These are phyloP conservation scores for Acarospora socialis DNA, from an alignment of 2,329 filamentous ascomycete genomes.

Conservation along the genomic window DNA sequence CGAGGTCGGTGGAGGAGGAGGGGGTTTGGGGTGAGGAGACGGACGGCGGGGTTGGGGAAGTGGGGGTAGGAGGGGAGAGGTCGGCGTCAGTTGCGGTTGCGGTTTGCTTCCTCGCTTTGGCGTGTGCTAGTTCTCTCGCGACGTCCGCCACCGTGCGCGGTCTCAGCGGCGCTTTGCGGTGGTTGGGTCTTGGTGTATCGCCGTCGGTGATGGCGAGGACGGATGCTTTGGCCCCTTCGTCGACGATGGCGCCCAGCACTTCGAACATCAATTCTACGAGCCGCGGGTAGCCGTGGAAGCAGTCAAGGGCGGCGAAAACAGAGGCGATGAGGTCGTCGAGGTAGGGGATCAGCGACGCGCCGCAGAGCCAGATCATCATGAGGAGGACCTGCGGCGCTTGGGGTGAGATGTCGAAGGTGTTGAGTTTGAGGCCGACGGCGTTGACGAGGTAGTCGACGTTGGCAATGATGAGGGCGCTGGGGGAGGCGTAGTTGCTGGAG, in stretches of 20 bases:
- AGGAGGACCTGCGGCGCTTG: constrained; percentile 78
- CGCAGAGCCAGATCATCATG: constrained; percentile 88
- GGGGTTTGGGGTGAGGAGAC: constrained; percentile 1
- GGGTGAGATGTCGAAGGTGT: constrained; percentile 82
- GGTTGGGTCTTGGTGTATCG: constrained; percentile 9
- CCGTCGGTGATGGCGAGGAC: constrained; percentile 5
- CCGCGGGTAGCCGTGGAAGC: constrained; percentile 80
- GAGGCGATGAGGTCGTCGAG: constrained; percentile 82
- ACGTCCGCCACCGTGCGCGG: constrained; percentile 12
- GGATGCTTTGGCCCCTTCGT: constrained; percentile 43
- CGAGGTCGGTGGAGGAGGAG: constrained; percentile 30
- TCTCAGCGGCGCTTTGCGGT: constrained; percentile 10
- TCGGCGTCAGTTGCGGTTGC: background rate
- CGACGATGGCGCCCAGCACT: constrained; percentile 68
- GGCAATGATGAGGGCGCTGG: constrained; percentile 66
- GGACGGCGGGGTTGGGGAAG: constrained; percentile 1
- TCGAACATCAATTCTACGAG: constrained; percentile 77
- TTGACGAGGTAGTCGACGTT: constrained; percentile 98
- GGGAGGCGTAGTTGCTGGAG: constrained; percentile 58
- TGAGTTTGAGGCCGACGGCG: constrained; percentile 74
- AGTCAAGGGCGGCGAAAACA: constrained; percentile 85
- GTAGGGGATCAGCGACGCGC: constrained; percentile 67
- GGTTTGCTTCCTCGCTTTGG: too few species aligned
- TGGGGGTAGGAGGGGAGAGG: constrained; percentile 1
- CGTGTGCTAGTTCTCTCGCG: too few species aligned